Evolutionary conservation across 176 grass and related monocot genomes (phyloP).

Genomic region (maize (Zea mays)): Zm-B73-REFERENCE-NAM-5.0 NC_050097.1:891501-892000

Average conservation of each 20-base stretch:
- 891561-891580: constrained; percentile 17
- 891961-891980: too few species aligned
- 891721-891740: too few species aligned
- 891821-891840: constrained; percentile 20
- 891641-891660: neutral
- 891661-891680: neutral
- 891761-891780: too few species aligned
- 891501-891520: constrained; percentile 60
- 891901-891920: constrained; percentile 6
- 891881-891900: neutral
- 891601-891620: constrained; percentile 10
- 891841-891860: constrained; percentile 22
- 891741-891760: too few species aligned
- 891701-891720: neutral
- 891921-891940: too few species aligned
- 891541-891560: constrained; percentile 21
- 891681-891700: neutral
- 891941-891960: too few species aligned
- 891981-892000: too few species aligned
- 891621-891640: neutral
- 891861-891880: constrained; percentile 21
- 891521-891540: constrained; percentile 37
- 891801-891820: constrained; percentile 18
- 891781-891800: neutral
- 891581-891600: constrained; percentile 29